A percentile compares a stretch with the other conserved stretches of the same genome.
Conservation (phyloP, 148 eudicot genomes). For the Arbutus unedo region DNA sequence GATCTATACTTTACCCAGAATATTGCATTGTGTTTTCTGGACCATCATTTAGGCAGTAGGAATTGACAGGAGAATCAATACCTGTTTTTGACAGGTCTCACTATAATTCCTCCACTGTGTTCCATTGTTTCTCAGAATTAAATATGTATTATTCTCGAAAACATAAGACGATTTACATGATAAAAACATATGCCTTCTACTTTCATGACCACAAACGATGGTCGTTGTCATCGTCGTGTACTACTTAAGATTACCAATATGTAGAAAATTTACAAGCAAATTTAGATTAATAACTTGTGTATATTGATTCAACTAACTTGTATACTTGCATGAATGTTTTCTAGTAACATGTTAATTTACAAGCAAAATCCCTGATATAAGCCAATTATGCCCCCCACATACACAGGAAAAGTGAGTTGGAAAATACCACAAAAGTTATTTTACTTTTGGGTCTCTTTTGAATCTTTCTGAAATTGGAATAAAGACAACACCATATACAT, state of each 20-base stretch:
- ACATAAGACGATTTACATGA: not conserved
- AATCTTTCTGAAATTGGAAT: too few species aligned
- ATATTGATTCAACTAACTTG: not conserved
- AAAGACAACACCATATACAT: too few species aligned
- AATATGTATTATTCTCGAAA: too few species aligned
- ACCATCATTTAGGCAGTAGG: not conserved
- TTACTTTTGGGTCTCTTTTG: not conserved
- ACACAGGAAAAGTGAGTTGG: not conserved
- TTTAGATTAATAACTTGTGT: not conserved
- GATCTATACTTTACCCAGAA: not conserved
- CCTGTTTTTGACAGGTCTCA: conserved; percentile 10
- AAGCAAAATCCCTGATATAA: not conserved
- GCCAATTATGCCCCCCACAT: not conserved
- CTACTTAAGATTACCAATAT: not conserved
- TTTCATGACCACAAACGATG: not conserved
- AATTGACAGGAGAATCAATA: conserved; percentile 14
- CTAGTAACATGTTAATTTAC: not conserved
- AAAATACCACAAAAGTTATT: not conserved
- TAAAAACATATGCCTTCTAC: not conserved
- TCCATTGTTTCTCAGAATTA: not conserved
- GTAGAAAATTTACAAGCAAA: not conserved
- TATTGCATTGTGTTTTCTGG: not conserved
- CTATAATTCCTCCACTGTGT: not conserved
- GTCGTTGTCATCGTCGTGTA: not conserved
- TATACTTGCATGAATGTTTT: not conserved